Conservation (phyloP, 129 eudicot species). For the Flaveria linearis region DNA sequence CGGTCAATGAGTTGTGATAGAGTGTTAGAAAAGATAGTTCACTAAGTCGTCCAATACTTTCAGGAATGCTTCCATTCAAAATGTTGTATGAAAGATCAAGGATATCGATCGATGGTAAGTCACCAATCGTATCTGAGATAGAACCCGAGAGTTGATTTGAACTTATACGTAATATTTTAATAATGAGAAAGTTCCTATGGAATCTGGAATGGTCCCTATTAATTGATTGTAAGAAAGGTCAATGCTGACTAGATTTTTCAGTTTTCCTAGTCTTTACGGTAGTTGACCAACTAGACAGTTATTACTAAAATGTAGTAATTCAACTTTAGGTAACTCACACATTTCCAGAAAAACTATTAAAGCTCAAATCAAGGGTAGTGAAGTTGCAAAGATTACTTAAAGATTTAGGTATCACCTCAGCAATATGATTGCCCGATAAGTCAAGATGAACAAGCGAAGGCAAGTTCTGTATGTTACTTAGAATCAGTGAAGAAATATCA, state of each 20-base stretch:
- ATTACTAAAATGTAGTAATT: not conserved
- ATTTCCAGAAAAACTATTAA: not conserved
- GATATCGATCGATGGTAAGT: not conserved
- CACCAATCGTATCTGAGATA: too few relatives aligned
- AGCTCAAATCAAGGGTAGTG: not conserved
- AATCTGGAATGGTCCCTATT: not conserved
- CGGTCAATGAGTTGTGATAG: not conserved
- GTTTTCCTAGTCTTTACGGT: not conserved
- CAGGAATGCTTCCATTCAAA: too few relatives aligned
- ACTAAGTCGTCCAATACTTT: too few relatives aligned
- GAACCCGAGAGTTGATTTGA: too few relatives aligned
- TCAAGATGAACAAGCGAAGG: not conserved
- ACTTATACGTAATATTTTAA: too few relatives aligned
- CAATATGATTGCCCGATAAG: not conserved
- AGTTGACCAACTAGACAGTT: not conserved
- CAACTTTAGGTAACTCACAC: not conserved
- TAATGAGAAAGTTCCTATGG: not conserved
- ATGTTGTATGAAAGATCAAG: not conserved
- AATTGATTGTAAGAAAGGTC: not conserved
- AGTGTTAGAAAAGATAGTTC: too few relatives aligned
- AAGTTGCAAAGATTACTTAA: conserved; percentile 6
- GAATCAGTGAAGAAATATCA: not conserved
- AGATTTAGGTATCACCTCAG: not conserved
- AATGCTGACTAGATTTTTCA: not conserved
- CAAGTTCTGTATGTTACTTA: not conserved